A percentile compares a stretch with the other conserved stretches of the same genome.
phyloP scores from a whole-genome alignment of 1,284 basidiomycete species.

The Athelia sp. region DNA sequence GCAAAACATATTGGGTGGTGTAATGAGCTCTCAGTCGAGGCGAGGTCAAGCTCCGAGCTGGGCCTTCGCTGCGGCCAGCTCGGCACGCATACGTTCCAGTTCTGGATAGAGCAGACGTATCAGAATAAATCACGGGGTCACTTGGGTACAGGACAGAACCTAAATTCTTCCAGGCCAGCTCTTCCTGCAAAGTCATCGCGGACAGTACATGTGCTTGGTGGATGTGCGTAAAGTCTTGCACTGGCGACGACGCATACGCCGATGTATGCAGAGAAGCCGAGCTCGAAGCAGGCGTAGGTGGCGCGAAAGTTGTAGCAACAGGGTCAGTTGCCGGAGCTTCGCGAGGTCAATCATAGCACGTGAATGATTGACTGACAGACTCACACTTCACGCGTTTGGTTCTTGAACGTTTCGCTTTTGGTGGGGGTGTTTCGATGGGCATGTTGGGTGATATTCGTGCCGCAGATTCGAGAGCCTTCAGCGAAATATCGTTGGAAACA shows the following conservation, averaged over 20 bases:
- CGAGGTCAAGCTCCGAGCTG: too few relatives aligned
- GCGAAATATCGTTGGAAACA: neutral
- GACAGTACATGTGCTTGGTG: neutral
- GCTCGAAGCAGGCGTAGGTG: neutral
- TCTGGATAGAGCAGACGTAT: neutral
- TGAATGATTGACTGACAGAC: neutral
- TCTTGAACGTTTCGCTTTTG: too few relatives aligned
- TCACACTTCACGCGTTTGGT: neutral
- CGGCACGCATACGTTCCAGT: conserved; percentile 1
- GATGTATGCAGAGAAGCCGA: neutral
- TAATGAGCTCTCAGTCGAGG: too few relatives aligned
- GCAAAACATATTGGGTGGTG: too few relatives aligned
- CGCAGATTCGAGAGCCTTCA: neutral
- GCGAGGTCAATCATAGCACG: neutral
- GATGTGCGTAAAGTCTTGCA: neutral
- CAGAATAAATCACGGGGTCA: neutral
- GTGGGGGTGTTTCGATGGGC: neutral
- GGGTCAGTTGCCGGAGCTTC: too few relatives aligned
- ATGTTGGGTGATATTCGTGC: neutral
- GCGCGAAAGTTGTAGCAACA: neutral
- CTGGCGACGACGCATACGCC: too few relatives aligned
- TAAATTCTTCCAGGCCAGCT: neutral
- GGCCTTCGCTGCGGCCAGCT: neutral
- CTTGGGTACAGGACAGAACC: neutral
- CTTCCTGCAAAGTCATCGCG: neutral